Evolutionary conservation across 2,329 filamentous ascomycete genomes (phyloP).

Genomic region (Arthrocladium fulminans): DNA sequence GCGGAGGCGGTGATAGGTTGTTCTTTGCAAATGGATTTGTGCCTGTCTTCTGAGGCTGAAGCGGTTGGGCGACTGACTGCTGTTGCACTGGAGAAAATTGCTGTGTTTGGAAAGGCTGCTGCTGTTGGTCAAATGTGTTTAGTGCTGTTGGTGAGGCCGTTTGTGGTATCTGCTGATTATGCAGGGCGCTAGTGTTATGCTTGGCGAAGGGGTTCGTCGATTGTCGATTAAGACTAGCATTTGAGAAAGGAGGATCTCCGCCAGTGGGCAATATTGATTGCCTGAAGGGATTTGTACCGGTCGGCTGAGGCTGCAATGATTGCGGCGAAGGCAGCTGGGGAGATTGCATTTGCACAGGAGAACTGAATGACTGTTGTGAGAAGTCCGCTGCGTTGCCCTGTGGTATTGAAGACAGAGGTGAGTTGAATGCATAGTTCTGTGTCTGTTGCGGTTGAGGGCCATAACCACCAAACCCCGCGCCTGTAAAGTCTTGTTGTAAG

Average conservation of each 20-base stretch:
- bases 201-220: constrained; percentile 86
- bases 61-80: constrained; percentile 30
- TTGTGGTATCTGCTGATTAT: constrained; percentile 12
- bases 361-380: constrained; percentile 30
- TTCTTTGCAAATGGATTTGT: constrained; percentile 63
- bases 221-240: constrained; percentile 47
- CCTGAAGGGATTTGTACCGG: constrained; percentile 84
- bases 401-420: constrained; percentile 37
- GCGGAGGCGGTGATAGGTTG: constrained; percentile 32
- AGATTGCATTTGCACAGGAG: constrained; percentile 13
- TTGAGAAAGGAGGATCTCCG: constrained; percentile 30
- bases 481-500: constrained; percentile 56
- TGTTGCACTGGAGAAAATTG: constrained; percentile 33
- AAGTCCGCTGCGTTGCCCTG: constrained; percentile 42
- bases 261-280: constrained; percentile 66
- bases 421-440: constrained; percentile 30
- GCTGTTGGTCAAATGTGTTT: constrained; percentile 22
- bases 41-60: constrained; percentile 54
- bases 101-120: constrained; percentile 23
- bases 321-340: constrained; percentile 24
- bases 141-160: constrained; percentile 30
- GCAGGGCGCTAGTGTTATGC: constrained; percentile 29
- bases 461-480: constrained; percentile 77
- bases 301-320: constrained; percentile 39
- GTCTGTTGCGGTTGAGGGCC: constrained; percentile 56